These are phyloP conservation scores for Rhizophagus prolifer DNA, from an alignment of 192 early-diverging fungal species.

Conservation along the genomic window DNA sequence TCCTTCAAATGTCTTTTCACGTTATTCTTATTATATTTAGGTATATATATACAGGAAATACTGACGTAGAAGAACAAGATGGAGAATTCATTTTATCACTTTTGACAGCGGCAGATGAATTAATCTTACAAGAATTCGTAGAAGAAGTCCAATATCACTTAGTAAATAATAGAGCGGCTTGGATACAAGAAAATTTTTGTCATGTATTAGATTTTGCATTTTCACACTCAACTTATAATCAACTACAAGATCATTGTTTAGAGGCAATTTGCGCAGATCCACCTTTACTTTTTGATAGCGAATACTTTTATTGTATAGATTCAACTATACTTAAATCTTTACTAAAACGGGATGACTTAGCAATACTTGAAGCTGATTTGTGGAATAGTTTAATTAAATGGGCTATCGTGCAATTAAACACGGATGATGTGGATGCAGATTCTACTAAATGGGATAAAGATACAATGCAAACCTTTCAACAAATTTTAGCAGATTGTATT, in stretches of 20 bases:
- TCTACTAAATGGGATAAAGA: neutral
- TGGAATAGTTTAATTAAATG: slow-evolving; percentile 22
- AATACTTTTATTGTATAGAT: slow-evolving; percentile 12
- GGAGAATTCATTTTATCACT: neutral
- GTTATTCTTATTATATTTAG: neutral
- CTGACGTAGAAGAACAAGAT: slow-evolving; percentile 7
- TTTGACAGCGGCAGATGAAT: slow-evolving; percentile 20
- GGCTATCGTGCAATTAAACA: neutral
- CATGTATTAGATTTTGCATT: slow-evolving; percentile 6
- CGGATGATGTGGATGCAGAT: neutral
- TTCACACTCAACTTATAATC: neutral
- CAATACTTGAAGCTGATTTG: slow-evolving; percentile 1
- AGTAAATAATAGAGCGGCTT: neutral
- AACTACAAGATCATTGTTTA: slow-evolving; percentile 16
- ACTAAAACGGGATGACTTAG: slow-evolving; percentile 7
- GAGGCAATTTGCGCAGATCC: slow-evolving; percentile 10
- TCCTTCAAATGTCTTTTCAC: neutral
- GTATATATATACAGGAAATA: slow-evolving; percentile 20
- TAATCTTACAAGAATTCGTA: slow-evolving; percentile 2
- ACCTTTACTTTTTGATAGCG: neutral
- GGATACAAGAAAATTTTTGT: slow-evolving; percentile 15
- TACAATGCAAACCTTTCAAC: neutral
- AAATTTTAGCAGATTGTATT: slow-evolving; percentile 2
- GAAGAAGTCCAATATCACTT: slow-evolving; percentile 18
- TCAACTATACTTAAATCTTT: neutral